Conservation (phyloP, 2,329 filamentous ascomycete genomes). For the Cladosporium cucumerinum region DNA sequence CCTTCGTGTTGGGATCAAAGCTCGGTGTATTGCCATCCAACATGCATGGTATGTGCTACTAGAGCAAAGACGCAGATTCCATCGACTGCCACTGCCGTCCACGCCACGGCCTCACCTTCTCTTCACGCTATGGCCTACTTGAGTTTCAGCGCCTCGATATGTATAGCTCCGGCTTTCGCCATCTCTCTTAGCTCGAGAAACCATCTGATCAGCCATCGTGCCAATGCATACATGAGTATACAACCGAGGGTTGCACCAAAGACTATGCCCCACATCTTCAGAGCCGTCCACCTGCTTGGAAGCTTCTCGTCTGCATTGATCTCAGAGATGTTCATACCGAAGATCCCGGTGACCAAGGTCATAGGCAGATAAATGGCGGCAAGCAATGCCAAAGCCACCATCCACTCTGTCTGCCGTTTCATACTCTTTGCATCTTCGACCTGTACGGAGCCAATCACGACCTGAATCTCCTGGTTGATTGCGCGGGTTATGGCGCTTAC, state of each 20-base stretch:
- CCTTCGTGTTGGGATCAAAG: too few species aligned
- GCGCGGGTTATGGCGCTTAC: not conserved
- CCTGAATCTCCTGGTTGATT: constrained; percentile 2
- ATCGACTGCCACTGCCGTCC: too few species aligned
- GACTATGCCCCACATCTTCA: not conserved
- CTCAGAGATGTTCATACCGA: constrained; percentile 20
- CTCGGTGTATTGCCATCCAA: too few species aligned
- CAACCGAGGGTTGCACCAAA: not conserved
- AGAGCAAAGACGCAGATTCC: too few species aligned
- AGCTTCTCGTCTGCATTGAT: constrained; percentile 2
- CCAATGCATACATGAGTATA: not conserved
- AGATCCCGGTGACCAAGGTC: constrained; percentile 19
- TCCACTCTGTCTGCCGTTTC: constrained; percentile 4
- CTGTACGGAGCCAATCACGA: not conserved
- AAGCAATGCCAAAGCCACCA: not conserved
- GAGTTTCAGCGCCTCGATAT: not conserved
- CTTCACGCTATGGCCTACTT: not conserved
- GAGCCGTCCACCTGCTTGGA: not conserved
- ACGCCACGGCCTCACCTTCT: too few species aligned
- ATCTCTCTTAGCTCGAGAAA: not conserved
- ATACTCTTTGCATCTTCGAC: not conserved
- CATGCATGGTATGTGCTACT: too few species aligned
- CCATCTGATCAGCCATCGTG: not conserved
- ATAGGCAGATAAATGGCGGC: constrained; percentile 19
- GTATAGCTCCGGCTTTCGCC: not conserved